Conservation (phyloP, 768 basidiomycete genomes). For the Lactarius vividus region DNA sequence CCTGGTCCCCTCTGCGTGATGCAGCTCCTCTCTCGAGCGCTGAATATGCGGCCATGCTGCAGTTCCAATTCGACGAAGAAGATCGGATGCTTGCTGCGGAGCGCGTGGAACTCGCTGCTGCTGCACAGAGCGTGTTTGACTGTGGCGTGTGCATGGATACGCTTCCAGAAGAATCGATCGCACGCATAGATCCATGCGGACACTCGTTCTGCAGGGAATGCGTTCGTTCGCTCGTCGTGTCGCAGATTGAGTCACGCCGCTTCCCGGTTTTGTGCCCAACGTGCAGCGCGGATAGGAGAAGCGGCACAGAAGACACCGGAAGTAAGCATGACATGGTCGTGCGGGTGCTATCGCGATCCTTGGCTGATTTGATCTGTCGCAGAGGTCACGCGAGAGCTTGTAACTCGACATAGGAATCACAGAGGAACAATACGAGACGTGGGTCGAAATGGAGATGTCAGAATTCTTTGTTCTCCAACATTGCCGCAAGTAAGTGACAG, state of each 20-base stretch:
- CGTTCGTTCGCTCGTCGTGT: conserved; percentile 41
- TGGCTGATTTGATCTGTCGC: neutral
- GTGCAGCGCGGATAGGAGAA: conserved; percentile 40
- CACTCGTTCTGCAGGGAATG: conserved; percentile 58
- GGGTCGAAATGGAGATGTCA: conserved; percentile 48
- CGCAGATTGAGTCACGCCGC: conserved; percentile 49
- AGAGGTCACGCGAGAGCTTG: conserved; percentile 29
- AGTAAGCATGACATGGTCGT: conserved; percentile 34
- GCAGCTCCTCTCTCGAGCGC: conserved; percentile 1
- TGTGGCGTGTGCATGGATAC: conserved; percentile 60
- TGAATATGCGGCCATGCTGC: conserved; percentile 12
- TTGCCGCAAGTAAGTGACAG: conserved; percentile 47
- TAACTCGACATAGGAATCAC: conserved; percentile 47
- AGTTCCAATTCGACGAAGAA: conserved; percentile 21
- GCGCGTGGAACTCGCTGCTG: conserved; percentile 8
- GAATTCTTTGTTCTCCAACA: conserved; percentile 44
- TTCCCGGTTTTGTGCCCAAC: conserved; percentile 63
- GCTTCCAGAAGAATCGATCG: conserved; percentile 41
- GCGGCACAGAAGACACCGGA: conserved; percentile 30
- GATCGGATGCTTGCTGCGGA: conserved; percentile 11
- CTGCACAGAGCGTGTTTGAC: conserved; percentile 36
- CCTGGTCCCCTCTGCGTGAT: conserved; percentile 3
- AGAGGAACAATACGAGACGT: conserved; percentile 40
- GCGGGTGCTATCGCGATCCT: neutral
- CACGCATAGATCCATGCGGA: conserved; percentile 43